Base-by-base conservation (phyloP, 2,329 filamentous ascomycete species). In the Calonectria honghensis region DNA sequence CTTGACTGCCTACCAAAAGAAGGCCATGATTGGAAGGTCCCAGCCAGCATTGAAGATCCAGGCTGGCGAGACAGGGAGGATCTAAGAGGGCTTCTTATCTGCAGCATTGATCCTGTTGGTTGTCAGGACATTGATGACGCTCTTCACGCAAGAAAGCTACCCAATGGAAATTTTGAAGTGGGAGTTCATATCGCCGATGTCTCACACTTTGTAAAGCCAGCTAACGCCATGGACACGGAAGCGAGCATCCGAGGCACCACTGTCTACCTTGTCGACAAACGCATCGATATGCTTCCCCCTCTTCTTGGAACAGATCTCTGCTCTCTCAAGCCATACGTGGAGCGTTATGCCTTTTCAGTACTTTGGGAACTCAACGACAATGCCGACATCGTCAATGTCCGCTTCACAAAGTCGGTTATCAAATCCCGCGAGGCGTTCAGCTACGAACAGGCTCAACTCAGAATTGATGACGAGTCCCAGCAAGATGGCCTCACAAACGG, bases 61-160 rank as follows among this genome's bases (percentile, higher is more conserved):
- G 96, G 96, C 18, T 99, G 97, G 97, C 93, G 90, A 79, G 94
- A 94, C 77, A 91, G 97, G 76, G 91, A 93, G 81, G 97, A 99
- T 87, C 90, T 98, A 51, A 91, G 97, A 79, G 92, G 93, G 78
- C 91, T 98, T 16, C 89, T 98, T 54, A 95, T 99, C 76, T 99
- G 97, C 90, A 98, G 96, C 86, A 99, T 99, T 81, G 97, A 99
- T 83, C 97, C 97, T 64, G 92, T 95, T 37, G 96, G 96, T 2
- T 99, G 97, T 85, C 96, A 98, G 82, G 97, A 99, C 88, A 99
- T 99, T 73, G 97, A 99, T 81, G 97, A 99, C 85, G 97, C 97
- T 24, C 91, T 99, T 9, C 97, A 99, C 85, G 96, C 97, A 9
- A 91, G 93, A 75, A 89, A 90, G 66, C 87, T 99, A 29, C 93